Evolutionary conservation across 345 rosid genomes (phyloP), one percentile per base, ranked within the genome.

Genomic region (Syzygium aqueum): DNA sequence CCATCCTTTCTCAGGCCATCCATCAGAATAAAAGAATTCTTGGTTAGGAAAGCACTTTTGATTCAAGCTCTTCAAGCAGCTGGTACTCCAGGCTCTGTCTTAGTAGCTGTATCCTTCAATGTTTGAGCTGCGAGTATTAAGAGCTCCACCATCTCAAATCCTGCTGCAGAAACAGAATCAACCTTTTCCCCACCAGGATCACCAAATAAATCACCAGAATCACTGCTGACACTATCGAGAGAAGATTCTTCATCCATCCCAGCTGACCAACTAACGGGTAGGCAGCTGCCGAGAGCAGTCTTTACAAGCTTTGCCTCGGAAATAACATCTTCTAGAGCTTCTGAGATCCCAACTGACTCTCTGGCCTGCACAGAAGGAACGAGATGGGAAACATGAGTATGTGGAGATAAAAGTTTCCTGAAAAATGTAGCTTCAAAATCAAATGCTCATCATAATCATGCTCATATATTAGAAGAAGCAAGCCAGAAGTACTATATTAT

Each of bases 101-200:
- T 67, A 51, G 85, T 13, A 5, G 59, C 85, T 33, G 13, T 84
- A 52, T 91, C 94, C 90, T 92, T 94, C 89, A 96, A 85, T 84
- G 91, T 61, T 88, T 93, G 94, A 86, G 98, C 95, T 63, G 99
- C 94, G 86, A 96, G 93, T 84, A 96, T 93, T 56, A 98, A 90
- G 51, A 98, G 97, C 89, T 98, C 98, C 91, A 98, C 97, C 99
- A 98, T 96, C 93, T 98, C 99, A 87, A 94, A 92, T 73, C 99
- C 99, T 21, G 98, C 98, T 85, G 97, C 98, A 86, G 96, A 92
- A 89, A 98, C 95, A 59, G 92, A 85, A 90, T 96, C 98, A 25
- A 93, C 91, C 86, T 90, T 96, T 86, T 93, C 95, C 49, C 78
- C 85, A 88, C 90, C 88, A 1, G 92, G 88, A 86, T 93, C 93